Base-by-base conservation (phyloP, 2,329 filamentous ascomycete species). In the Neoascochyta sp. region DNA sequence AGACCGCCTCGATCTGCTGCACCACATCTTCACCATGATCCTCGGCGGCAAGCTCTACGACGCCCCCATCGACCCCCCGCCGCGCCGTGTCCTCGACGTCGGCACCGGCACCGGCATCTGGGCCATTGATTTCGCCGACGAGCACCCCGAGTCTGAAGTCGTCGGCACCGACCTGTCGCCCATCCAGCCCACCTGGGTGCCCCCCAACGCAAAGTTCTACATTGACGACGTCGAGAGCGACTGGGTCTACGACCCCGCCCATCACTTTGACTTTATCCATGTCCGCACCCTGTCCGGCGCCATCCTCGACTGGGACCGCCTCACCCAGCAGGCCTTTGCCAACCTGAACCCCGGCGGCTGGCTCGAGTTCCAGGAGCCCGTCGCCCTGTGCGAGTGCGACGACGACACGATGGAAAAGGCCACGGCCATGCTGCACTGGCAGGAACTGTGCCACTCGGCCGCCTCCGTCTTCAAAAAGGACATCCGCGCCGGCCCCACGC, bases 51-150 rank as follows among this genome's bases (percentile, higher is more conserved):
- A 59, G 29, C 56, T 64, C n/a, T 52, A 55, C 47, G 44, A 54
- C 13, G 57, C 56, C 9, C 61, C 60, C 11, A 33, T 62, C 10
- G 12, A 35, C 10, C 22, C 35, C 9, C 29, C 47, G 4, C 46
- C 49, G 4, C 25, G 31, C 17, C 41, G 56, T 15, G 51, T 61
- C 9, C 52, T 63, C 14, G 59, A 63, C 39, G 39, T 69, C 4
- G 65, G 65, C 14, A 68, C 65, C 1, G 57, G 61, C 14, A 64
- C 62, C 1, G 61, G 62, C 18, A 63, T 64, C 22, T 65, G 62
- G 62, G 57, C 59, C 16, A 57, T 64, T 14, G 62, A 64, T 36
- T 56, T 62, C 29, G 62, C 57, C 14, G 61, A 63, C 34, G 50
- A 57, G 37, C 41, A 62, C 22, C 59, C 58, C 1, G 50, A 41